Base-by-base conservation (phyloP, 805 yeast genomes). In the Teunomyces pallodes region DNA sequence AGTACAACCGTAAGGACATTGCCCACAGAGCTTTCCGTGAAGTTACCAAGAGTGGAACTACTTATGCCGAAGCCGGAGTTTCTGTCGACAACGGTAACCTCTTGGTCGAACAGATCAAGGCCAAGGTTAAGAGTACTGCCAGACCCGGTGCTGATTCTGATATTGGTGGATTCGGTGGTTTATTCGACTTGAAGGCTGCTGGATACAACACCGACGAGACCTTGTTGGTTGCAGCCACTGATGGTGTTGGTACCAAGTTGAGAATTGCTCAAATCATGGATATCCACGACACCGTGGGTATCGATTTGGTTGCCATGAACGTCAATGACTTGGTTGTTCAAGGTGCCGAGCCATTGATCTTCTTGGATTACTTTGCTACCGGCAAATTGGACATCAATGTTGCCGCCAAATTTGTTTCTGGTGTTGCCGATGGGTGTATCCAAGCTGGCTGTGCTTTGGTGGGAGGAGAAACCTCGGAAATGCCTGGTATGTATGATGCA, bases 381-480 rank as follows among this genome's bases (percentile, higher is more conserved):
- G 97, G 97, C 45, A 86, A 89, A 62, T 79, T 94, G 51, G 96
- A 91, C 58, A 82, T 91, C 53, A 71, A 79, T 49, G 78, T 89
- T 38, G 96, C 98, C 5, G 84, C 94, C 24, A 84, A 82, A 56
- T 94, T 94, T 58, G 98, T 94, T 33, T 75, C 81, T 52, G 98
- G 99, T 70, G 99, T 94, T 54, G 97, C 97, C 43, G 87, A 87
- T 54, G 99, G 99, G 48, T 94, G 99, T 76, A 84, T 85, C 55
- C 81, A 83, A 55, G 87, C 98, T 30, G 97, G 96, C 9, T 92
- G 99, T 79, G 99, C 99, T 5, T 77, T 94, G 49, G 97, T 94
- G 46, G 99, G 99, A 48, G 99, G 99, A 56, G 99, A 94, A 72
- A 94, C 99, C 33, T 87, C 96, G 46, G 99, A 94, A 76, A 94